Percentiles rank a stretch among this genome's conserved stretches.
These are phyloP conservation scores for Vigna reflexopilosa DNA, from an alignment of 306 rosid genomes.

Conservation along the genomic window DNA sequence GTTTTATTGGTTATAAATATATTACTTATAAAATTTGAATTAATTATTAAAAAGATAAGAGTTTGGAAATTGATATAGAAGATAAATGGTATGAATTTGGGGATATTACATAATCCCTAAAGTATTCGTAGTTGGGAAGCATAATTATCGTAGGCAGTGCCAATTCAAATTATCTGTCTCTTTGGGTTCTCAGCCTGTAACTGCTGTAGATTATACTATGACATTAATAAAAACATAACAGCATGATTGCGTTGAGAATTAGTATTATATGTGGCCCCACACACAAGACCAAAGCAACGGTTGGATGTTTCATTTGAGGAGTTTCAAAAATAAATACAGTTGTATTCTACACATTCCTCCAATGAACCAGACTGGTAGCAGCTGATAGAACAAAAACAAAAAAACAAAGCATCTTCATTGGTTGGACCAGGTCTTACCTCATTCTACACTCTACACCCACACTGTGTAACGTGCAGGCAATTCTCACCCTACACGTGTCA, in stretches of 20 bases:
- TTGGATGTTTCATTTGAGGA: background rate
- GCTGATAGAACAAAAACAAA: background rate
- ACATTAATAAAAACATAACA: background rate
- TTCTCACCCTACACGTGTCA: conserved; percentile 50
- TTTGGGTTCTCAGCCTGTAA: too few relatives aligned
- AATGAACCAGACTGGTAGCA: conserved; percentile 39
- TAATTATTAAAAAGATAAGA: too few relatives aligned
- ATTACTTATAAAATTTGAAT: too few relatives aligned
- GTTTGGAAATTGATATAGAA: too few relatives aligned
- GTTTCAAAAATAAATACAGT: conserved; percentile 24
- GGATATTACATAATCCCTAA: too few relatives aligned
- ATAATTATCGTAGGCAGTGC: background rate
- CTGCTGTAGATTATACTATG: too few relatives aligned
- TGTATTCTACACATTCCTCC: conserved; percentile 40
- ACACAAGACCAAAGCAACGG: conserved; percentile 47
- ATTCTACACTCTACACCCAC: conserved; percentile 43
- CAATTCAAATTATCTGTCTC: background rate
- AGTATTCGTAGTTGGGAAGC: background rate
- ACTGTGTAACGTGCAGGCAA: conserved; percentile 52
- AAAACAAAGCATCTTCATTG: background rate
- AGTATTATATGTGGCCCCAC: conserved; percentile 21
- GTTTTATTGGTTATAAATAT: too few relatives aligned
- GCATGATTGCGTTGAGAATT: background rate
- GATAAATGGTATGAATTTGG: too few relatives aligned
- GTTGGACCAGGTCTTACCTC: background rate